Conservation (phyloP, 345 rosid genomes). For the Eucalyptus tenuipes region DNA sequence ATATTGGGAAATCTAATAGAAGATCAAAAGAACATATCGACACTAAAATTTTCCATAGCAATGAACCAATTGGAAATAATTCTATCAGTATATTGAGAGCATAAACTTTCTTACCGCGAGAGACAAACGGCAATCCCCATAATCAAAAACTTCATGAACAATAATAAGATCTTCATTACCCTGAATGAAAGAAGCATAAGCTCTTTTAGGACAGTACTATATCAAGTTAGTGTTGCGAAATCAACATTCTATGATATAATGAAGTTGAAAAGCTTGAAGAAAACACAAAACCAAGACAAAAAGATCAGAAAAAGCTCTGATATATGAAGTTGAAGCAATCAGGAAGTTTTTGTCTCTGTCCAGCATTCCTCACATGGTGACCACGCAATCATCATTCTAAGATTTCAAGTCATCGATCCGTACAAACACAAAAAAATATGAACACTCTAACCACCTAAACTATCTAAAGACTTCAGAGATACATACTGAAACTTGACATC, state of each 20-base stretch:
- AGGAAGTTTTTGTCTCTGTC: neutral
- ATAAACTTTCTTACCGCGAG: conserved; percentile 44
- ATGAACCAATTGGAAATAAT: neutral
- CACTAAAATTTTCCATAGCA: neutral
- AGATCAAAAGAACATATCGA: neutral
- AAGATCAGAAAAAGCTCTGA: neutral
- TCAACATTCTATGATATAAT: neutral
- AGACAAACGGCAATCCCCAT: conserved; percentile 83
- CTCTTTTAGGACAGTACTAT: neutral
- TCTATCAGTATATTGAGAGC: neutral
- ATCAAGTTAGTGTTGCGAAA: neutral
- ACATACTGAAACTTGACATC: neutral
- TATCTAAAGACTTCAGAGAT: neutral
- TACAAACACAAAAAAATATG: neutral
- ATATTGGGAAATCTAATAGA: conserved; percentile 70
- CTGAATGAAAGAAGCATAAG: conserved; percentile 14
- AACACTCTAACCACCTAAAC: neutral
- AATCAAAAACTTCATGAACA: conserved; percentile 80
- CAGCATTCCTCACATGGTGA: neutral
- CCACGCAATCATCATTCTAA: neutral
- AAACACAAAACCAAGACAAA: neutral
- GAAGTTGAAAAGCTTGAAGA: neutral
- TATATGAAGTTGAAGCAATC: neutral
- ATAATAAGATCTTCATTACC: conserved; percentile 78
- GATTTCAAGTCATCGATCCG: neutral